These are phyloP conservation scores for Candida tammaniensis DNA, from an alignment of 805 yeast genomes.

Conservation along the genomic window DNA sequence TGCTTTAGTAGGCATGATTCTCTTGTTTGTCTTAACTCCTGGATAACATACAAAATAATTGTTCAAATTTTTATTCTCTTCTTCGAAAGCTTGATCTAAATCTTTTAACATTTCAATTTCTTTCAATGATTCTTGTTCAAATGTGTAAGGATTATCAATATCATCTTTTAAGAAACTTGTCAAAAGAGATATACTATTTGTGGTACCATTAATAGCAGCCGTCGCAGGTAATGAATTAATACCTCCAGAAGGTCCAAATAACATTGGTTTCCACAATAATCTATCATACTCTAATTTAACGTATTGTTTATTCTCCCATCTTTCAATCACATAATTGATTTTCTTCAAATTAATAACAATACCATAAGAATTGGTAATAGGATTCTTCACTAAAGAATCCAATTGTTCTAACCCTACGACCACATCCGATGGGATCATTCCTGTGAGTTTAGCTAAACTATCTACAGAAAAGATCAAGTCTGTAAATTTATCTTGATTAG, in stretches of 20 bases:
- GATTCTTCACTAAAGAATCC: constrained; percentile 53
- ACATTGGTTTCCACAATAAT: constrained; percentile 76
- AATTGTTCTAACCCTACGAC: constrained; percentile 82
- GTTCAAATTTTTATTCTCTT: constrained; percentile 15
- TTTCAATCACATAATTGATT: constrained; percentile 40
- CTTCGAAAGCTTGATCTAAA: constrained; percentile 5
- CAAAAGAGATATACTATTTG: constrained; percentile 55
- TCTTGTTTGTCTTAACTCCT: constrained; percentile 20
- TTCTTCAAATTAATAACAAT: constrained; percentile 47
- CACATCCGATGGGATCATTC: constrained; percentile 85
- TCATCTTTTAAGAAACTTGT: constrained; percentile 66
- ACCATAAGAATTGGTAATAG: constrained; percentile 45
- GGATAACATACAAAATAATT: constrained; percentile 35
- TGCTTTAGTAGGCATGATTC: constrained; percentile 1
- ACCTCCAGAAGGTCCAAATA: constrained; percentile 86
- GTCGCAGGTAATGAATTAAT: constrained; percentile 56
- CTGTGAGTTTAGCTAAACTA: constrained; percentile 65
- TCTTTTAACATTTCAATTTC: constrained; percentile 35
- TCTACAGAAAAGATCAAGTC: constrained; percentile 45
- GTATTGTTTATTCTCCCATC: constrained; percentile 57
- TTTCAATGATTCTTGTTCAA: constrained; percentile 55
- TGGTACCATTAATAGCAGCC: constrained; percentile 6
- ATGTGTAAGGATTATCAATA: constrained; percentile 56
- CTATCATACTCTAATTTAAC: constrained; percentile 48
- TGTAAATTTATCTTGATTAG: constrained; percentile 17